Conservation (phyloP, 768 basidiomycete genomes). For the Psilocybe tampanensis region DNA sequence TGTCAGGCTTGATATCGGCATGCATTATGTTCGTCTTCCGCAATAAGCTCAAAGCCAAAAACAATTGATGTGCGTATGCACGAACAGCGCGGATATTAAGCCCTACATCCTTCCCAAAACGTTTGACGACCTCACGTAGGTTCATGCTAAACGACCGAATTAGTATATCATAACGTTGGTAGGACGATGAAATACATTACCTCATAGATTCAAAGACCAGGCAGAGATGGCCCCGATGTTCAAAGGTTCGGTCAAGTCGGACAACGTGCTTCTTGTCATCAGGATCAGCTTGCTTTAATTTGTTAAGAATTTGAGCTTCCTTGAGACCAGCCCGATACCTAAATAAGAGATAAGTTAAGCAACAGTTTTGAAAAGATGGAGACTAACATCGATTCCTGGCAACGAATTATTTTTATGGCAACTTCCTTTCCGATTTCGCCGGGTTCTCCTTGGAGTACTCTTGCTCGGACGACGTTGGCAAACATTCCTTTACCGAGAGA, state of each 20-base stretch:
- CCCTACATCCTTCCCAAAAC: slow-evolving; percentile 97
- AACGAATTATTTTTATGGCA: slow-evolving; percentile 95
- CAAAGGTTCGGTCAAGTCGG: slow-evolving; percentile 91
- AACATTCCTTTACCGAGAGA: slow-evolving; percentile 99
- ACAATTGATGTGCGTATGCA: slow-evolving; percentile 97
- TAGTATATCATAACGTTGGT: not conserved
- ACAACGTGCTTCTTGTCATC: slow-evolving; percentile 98
- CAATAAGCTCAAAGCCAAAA: slow-evolving; percentile 82
- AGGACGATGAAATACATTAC: slow-evolving; percentile 40
- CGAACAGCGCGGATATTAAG: slow-evolving; percentile 96
- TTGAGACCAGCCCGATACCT: slow-evolving; percentile 97
- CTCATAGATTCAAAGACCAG: slow-evolving; percentile 94
- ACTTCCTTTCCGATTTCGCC: slow-evolving; percentile 69
- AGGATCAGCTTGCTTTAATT: slow-evolving; percentile 85
- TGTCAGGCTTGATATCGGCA: slow-evolving; percentile 98
- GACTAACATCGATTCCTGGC: slow-evolving; percentile 94
- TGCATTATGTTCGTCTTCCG: slow-evolving; percentile 94
- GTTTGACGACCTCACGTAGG: slow-evolving; percentile 94
- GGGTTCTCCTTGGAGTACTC: slow-evolving; percentile 68
- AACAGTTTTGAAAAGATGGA: slow-evolving; percentile 5
- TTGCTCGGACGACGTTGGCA: slow-evolving; percentile 91
- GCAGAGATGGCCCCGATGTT: slow-evolving; percentile 96
- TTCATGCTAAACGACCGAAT: slow-evolving; percentile 76
- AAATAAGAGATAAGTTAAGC: slow-evolving; percentile 4
- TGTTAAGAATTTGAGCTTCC: slow-evolving; percentile 87